Percentiles rank a stretch among this genome's conserved stretches.
phyloP scores from a whole-genome alignment of 306 rosid species.

The Fragaria ananassa region DNA sequence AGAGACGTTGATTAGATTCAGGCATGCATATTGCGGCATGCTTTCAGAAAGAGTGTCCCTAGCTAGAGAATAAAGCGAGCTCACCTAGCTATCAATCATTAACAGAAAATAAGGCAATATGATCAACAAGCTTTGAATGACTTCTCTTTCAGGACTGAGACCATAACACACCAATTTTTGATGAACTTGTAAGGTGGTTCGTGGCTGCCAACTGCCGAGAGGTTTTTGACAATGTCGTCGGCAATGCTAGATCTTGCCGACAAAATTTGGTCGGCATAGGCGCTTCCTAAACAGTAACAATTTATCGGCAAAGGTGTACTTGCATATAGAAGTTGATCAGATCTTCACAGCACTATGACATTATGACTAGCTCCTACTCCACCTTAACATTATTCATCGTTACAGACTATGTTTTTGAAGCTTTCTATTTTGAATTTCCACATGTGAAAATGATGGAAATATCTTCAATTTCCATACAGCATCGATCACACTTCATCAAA shows the following conservation, averaged over 20 bases:
- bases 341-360: no score
- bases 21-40: constrained; percentile 38
- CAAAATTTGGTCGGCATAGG: no score
- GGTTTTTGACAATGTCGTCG: not conserved
- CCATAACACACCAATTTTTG: not conserved
- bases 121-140: not conserved
- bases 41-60: constrained; percentile 25
- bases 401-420: no score
- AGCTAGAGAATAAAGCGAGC: constrained; percentile 12
- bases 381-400: no score
- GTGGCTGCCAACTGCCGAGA: not conserved
- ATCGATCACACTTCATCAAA: no score
- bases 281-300: no score
- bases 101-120: not conserved
- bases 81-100: constrained; percentile 11
- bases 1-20: constrained; percentile 14
- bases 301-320: no score
- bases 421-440: no score
- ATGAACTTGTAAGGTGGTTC: not conserved
- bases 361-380: no score
- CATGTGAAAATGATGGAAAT: no score
- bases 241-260: not conserved
- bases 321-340: no score
- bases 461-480: no score
- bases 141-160: not conserved